phyloP scores from a whole-genome alignment of 306 rosid species.

The Medicago arabica region DNA sequence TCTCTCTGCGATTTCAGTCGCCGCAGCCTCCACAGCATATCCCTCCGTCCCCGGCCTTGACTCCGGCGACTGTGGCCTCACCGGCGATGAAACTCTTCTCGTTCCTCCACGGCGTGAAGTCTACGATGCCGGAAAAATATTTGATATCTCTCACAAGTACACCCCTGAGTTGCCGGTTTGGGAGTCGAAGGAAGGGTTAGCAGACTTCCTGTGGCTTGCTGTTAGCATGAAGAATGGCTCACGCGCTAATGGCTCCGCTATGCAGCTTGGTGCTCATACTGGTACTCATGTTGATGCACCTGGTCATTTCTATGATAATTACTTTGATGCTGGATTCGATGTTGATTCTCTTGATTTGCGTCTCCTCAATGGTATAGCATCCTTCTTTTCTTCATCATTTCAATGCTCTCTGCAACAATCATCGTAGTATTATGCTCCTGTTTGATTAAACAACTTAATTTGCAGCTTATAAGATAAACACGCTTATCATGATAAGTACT shows the following conservation, averaged over 20 bases:
- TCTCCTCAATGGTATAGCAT: slow-evolving; percentile 68
- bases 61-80: slow-evolving; percentile 34
- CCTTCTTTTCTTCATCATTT: background rate
- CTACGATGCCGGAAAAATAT: slow-evolving; percentile 67
- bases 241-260: slow-evolving; percentile 56
- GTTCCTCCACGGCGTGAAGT: slow-evolving; percentile 81
- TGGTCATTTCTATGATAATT: slow-evolving; percentile 76
- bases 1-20: slow-evolving; percentile 45
- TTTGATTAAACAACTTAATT: too few relatives aligned
- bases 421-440: too few relatives aligned
- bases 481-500: too few relatives aligned
- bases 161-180: slow-evolving; percentile 63
- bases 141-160: slow-evolving; percentile 70
- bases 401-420: background rate
- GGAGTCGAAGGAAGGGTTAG: slow-evolving; percentile 68
- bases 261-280: slow-evolving; percentile 74
- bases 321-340: slow-evolving; percentile 86
- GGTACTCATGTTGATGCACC: slow-evolving; percentile 94
- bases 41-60: slow-evolving; percentile 64
- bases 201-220: slow-evolving; percentile 70
- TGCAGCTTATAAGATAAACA: too few relatives aligned
- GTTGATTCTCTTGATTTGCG: slow-evolving; percentile 76
- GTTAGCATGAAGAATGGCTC: slow-evolving; percentile 90
- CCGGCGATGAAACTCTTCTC: slow-evolving; percentile 36
- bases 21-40: slow-evolving; percentile 49